phyloP scores from a whole-genome alignment of 805 yeast genomes.

The Starmerella riodocensis region DNA sequence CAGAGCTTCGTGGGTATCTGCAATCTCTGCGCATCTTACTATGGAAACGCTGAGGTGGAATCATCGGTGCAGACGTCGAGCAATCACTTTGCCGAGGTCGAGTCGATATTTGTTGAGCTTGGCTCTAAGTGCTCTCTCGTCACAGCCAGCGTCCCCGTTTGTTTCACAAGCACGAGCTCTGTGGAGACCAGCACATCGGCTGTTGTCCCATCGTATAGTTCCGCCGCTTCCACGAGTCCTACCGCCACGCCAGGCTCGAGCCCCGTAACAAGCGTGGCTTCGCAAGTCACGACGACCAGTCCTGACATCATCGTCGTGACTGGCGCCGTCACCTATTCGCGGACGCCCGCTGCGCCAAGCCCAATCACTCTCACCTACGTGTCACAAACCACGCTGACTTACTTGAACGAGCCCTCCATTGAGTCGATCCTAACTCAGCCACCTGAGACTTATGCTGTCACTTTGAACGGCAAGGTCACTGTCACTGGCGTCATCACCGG shows the following conservation, averaged over 20 bases:
- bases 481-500: slow-evolving; percentile 14
- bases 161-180: too few species aligned
- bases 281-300: too few species aligned
- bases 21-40: slow-evolving; percentile 3
- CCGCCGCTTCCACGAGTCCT: too few species aligned
- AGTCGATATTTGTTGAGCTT: not conserved
- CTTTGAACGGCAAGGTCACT: slow-evolving; percentile 10
- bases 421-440: slow-evolving; percentile 13
- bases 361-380: slow-evolving; percentile 2
- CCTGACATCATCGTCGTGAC: too few species aligned
- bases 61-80: not conserved
- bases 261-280: too few species aligned
- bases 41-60: not conserved
- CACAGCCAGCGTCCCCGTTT: not conserved
- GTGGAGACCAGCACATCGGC: too few species aligned
- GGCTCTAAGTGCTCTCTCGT: not conserved
- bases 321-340: too few species aligned
- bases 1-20: not conserved
- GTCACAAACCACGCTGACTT: slow-evolving; percentile 1
- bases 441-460: slow-evolving; percentile 9
- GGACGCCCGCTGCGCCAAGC: not conserved
- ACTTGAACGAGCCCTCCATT: slow-evolving; percentile 10
- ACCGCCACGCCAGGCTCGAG: too few species aligned
- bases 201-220: too few species aligned
- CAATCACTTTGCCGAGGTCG: not conserved